Evolutionary conservation across 257 asterid species (phyloP).

Genomic region (Nicotiana tomentosiformis): DNA sequence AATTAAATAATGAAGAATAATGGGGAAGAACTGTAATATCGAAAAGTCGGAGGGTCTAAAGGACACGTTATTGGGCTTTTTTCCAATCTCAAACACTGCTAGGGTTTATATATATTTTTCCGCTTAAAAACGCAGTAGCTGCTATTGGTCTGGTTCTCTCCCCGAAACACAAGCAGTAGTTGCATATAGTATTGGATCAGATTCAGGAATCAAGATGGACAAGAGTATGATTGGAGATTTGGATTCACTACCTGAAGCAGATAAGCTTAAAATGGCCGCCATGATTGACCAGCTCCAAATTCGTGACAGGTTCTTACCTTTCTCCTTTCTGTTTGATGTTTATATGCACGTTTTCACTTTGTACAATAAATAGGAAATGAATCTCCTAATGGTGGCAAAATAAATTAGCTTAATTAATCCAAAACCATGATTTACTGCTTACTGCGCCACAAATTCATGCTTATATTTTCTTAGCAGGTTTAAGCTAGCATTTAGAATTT

Average conservation of each 20-base stretch:
- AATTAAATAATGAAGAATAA: too few relatives aligned
- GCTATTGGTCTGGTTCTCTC: background rate
- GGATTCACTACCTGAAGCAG: slow-evolving; percentile 33
- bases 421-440: background rate
- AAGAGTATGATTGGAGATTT: slow-evolving; percentile 28
- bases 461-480: background rate
- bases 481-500: background rate
- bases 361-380: too few relatives aligned
- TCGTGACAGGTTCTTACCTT: slow-evolving; percentile 27
- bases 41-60: background rate
- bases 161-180: background rate
- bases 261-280: slow-evolving; percentile 22
- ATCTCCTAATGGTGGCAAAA: too few relatives aligned
- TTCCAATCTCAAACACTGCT: background rate
- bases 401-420: too few relatives aligned
- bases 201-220: slow-evolving; percentile 20
- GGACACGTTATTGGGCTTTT: background rate
- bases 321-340: background rate
- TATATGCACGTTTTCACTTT: background rate
- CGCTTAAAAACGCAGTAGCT: background rate
- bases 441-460: background rate
- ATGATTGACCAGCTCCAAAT: slow-evolving; percentile 40
- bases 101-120: background rate
- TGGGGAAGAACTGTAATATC: background rate
- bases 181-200: background rate